Percentiles rank a stretch among this genome's conserved stretches.
phyloP scores from a whole-genome alignment of 1,139 yeast species.

The Nakaseomyces nivariensis region DNA sequence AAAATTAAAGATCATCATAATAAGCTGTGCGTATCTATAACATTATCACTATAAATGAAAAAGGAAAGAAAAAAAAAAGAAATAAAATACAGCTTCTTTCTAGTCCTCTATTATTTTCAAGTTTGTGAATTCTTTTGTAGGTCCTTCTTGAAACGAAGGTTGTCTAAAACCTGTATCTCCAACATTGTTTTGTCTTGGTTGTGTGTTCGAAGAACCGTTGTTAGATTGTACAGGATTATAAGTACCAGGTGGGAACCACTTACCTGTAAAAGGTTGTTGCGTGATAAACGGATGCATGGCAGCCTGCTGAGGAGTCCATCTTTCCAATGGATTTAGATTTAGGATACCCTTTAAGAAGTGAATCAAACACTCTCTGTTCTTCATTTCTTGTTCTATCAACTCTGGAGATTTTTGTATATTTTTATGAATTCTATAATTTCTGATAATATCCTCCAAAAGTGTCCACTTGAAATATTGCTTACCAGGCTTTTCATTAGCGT shows the following conservation, averaged over 20 bases:
- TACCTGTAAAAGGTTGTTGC: constrained; percentile 35
- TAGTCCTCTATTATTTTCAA: constrained; percentile 13
- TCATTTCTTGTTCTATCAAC: constrained; percentile 59
- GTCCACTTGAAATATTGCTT: constrained; percentile 76
- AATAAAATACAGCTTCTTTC: not conserved
- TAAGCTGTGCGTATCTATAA: not conserved
- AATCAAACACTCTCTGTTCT: constrained; percentile 58
- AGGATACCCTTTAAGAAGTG: constrained; percentile 74
- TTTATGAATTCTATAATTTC: constrained; percentile 66
- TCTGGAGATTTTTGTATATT: constrained; percentile 56
- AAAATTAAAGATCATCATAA: not conserved
- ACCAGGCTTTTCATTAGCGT: constrained; percentile 62
- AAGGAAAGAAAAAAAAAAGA: not conserved
- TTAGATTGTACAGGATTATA: not conserved
- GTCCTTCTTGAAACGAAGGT: constrained; percentile 13
- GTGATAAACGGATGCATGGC: constrained; percentile 83
- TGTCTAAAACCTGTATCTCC: constrained; percentile 4
- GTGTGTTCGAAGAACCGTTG: not conserved
- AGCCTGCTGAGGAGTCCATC: constrained; percentile 97
- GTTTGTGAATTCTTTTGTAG: constrained; percentile 14
- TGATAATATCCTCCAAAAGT: constrained; percentile 62
- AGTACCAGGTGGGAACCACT: constrained; percentile 41
- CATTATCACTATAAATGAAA: not conserved
- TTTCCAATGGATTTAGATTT: constrained; percentile 79
- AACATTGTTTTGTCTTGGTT: not conserved